Evolutionary conservation across 495 filamentous ascomycete species (phyloP), one percentile per base, ranked within the genome.

Genomic region (Bacidia gigantensis): DNA sequence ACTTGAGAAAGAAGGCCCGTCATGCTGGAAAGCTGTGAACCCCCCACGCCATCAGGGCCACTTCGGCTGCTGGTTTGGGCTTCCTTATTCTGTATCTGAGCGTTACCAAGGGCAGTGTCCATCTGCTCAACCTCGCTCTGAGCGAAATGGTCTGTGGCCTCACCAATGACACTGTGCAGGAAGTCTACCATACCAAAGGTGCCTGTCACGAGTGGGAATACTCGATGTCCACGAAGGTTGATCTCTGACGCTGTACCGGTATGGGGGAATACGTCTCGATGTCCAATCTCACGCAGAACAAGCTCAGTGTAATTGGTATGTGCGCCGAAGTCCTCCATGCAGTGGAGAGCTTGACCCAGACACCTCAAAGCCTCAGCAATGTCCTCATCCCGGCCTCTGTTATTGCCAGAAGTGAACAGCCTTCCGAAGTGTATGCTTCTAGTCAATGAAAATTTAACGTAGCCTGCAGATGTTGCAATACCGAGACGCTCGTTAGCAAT

Each of bases 281-380:
- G 82, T 10, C 87, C 89, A 52, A 96, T 75, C 60, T 98, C 92
- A 2, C 86, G 81, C 24, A 98, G 73, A 7, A 75, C 83, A 24
- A 96, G 78, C 66, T 98, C 92, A 51, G 80, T 80, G 65, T 98
- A 95, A 63, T 98, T 98, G 35, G 85, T 89, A 63, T 98, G 92
- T 2, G 92, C 92, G 17, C 84, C 86, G 59, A 95, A 98, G 64
- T 98, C 90, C 64, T 98, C 92, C 46, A 97, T 72, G 57, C 85
- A 92, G 67, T 98, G 92, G 1, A 98, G 76, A 18, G 83, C 84
- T 66, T 98, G 92, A 0, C 92, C 92, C 3, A 98, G 73, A 61
- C 81, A 86, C 20, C 90, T 75, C 55, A 98, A 70, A 12, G 90
- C 92, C 66, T 98, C 92, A 60, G 76, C 90, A 2, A 98, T 73